Base-by-base conservation (phyloP, 306 rosid genomes). In the Ammopiptanthus mongolicus region DNA sequence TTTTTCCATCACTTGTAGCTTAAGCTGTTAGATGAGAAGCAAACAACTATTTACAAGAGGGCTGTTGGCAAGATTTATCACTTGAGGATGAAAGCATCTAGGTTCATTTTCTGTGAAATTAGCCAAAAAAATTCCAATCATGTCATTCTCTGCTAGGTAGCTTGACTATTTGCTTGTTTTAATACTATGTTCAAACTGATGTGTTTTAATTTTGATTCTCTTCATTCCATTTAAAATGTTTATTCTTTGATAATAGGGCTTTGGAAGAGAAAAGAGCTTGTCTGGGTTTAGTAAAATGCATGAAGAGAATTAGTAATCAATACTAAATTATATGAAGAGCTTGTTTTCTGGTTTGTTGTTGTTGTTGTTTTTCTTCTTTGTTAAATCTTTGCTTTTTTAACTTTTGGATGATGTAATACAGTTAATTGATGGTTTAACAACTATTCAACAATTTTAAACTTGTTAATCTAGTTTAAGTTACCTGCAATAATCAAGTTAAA, bases 61-160 rank as follows among this genome's bases (percentile, higher is more conserved):
- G 99, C 99, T 15, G 99, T 96, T 70, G 99, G 92, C 79, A 90
- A 86, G 89, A 90, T 31, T 69, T 96, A 96, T 82, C 93, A 92
- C 84, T 77, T 96, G 82, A 96, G 92, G 87, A 96, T 96, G 96
- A 96, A 92, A 82, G 95, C 99, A 6, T 96, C 99, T 79, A 85
- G 99, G 87, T 96, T 92, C 76, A 92, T 96, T 76, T 96, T 96
- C 89, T 92, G 99, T 79, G 99, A 96, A 80, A 96, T 96, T 31
- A 90, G 81, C 73, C 96, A n/a, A 90, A 84, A 96, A 89, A 1
- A 92, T 90, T 58, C 99, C 98, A 13, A 92, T 96, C 76, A 88
- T 96, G 98, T 98, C 99, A 22, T 94, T 94, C 83, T 83, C 90
- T 50, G 95, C 99, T 3, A 92, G 99, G 99, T 96, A 48, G 36